Base-by-base conservation (phyloP, 2,329 filamentous ascomycete genomes). In the Cladosporium sp. region DNA sequence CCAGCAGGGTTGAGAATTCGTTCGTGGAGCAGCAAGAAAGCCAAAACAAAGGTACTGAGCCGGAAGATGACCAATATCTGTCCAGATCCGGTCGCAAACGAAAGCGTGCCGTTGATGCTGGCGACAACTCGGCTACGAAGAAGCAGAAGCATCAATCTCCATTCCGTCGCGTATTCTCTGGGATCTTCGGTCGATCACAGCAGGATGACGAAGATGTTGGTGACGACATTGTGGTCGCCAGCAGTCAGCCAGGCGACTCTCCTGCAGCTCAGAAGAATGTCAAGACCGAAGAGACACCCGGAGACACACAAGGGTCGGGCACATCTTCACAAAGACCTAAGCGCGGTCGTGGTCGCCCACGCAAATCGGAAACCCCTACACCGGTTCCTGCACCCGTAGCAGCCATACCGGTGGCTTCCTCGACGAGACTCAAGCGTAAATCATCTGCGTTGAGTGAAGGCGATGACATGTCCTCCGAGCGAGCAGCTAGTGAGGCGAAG, bases 171-270 rank as follows among this genome's bases (percentile, higher is more conserved):
- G 66, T 66, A 39, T 58, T 69, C 51, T 63, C 63, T 17, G 62
- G 56, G 28, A 61, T 69, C n/a, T 59, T 65, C 3, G 62, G 64
- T 9, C 54, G 59, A 39, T 64, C 60, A 17, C 64, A 68, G 50
- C 51, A 60, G 15, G 60, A 59, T 15, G 66, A 72, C 1, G 72
- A 74, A 6, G 69, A 67, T 5, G 69, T 75, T 19, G 68, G 69
- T 20, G 75, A 76, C 42, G 75, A 73, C 57, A 77, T 78, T 51
- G 67, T 75, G 15, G 73, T 78, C 19, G 71, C 70, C 17, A 67
- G 64, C 45, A 67, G 65, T 39, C 62, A 65, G 45, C 38, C 60
- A n/a, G 38, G 52, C 12, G 37, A 52, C 9, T 63, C 64, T 11
- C 51, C 60, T 19, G 25, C 17, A 9, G 19, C 30, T 55, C 8